phyloP scores from a whole-genome alignment of 2,329 filamentous ascomycete genomes.

The Neonectria magnoliae region DNA sequence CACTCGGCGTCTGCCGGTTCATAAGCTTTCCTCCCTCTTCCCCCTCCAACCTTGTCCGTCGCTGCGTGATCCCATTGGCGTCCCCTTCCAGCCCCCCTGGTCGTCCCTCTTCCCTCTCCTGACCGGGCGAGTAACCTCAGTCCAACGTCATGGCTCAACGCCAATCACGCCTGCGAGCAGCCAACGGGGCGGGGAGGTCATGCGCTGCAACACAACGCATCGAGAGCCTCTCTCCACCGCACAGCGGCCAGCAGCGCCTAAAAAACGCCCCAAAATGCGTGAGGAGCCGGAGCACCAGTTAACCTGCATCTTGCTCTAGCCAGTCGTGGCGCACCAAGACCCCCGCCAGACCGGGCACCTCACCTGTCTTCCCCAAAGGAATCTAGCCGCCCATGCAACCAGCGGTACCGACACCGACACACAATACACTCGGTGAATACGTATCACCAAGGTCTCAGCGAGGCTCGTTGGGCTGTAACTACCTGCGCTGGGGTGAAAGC shows the following conservation, averaged over 20 bases:
- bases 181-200: conserved; percentile 12
- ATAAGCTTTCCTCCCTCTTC: conserved; percentile 3
- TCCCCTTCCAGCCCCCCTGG: not conserved
- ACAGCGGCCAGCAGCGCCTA: not conserved
- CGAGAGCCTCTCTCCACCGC: not conserved
- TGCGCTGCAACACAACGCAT: conserved; percentile 18
- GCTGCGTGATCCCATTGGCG: conserved; percentile 5
- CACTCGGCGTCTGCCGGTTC: not conserved
- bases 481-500: conserved; percentile 7
- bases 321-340: not conserved
- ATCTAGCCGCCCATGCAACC: not conserved
- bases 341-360: not conserved
- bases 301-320: not conserved
- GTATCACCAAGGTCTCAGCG: not conserved
- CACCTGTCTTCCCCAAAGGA: not conserved
- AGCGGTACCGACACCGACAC: not conserved
- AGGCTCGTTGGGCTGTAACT: conserved; percentile 7
- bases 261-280: not conserved
- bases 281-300: not conserved
- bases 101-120: not conserved
- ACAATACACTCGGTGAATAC: not conserved
- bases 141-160: conserved; percentile 44
- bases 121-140: conserved; percentile 30
- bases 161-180: conserved; percentile 20
- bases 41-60: not conserved